Conservation (phyloP, 495 filamentous ascomycete species). For the Endocarpon pusillum region DNA sequence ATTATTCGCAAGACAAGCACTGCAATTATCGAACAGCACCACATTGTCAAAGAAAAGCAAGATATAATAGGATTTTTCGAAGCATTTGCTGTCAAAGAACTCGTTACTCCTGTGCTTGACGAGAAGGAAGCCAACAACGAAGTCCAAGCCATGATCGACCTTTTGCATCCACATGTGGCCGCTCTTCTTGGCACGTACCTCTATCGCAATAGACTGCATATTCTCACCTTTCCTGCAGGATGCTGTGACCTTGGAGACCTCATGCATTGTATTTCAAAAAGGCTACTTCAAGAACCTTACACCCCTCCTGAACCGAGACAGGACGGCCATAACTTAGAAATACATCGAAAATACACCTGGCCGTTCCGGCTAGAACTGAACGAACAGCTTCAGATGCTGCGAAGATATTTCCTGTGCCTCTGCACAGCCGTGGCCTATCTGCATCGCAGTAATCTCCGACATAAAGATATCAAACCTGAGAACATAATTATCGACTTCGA, state of each 20-base stretch:
- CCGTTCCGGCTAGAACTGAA: neutral
- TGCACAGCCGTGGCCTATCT: slow-evolving; percentile 90
- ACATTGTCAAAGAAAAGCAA: neutral
- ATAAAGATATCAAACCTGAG: slow-evolving; percentile 97
- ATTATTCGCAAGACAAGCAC: neutral
- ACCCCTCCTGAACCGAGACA: neutral
- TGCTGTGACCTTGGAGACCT: slow-evolving; percentile 1
- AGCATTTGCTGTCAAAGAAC: slow-evolving; percentile 1
- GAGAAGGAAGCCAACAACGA: neutral
- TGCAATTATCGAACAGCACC: neutral
- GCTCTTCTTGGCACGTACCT: neutral
- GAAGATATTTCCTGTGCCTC: slow-evolving; percentile 69
- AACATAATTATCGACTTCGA: slow-evolving; percentile 97
- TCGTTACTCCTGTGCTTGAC: neutral
- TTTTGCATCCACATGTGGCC: slow-evolving; percentile 1
- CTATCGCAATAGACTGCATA: neutral
- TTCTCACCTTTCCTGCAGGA: neutral
- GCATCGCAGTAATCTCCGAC: slow-evolving; percentile 73
- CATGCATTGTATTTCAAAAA: neutral
- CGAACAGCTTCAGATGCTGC: neutral
- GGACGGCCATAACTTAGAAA: no score
- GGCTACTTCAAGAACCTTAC: neutral
- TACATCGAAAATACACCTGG: neutral
- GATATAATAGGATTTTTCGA: neutral
- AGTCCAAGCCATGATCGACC: neutral